Base-by-base conservation (phyloP, 2,329 filamentous ascomycete genomes). In the Diaporthe helianthi region DNA sequence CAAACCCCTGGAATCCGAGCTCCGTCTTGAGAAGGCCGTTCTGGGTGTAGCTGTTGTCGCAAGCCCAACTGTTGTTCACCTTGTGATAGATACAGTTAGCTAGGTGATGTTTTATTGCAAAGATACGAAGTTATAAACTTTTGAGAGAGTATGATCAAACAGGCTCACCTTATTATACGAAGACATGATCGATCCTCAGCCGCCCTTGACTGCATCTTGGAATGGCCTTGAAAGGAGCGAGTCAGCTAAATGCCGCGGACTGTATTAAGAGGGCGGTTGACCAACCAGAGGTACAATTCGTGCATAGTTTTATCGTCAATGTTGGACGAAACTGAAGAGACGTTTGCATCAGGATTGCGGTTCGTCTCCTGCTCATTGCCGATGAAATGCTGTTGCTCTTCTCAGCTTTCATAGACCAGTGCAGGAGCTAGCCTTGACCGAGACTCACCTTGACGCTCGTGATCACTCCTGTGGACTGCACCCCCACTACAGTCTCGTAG, bases 391-490 rank as follows among this genome's bases (percentile, higher is more conserved):
- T 93, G n/a, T 65, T 33, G 88, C 72, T 55, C 70, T 44, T 47
- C 65, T 41, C 13, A 61, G 64, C 49, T 31, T 47, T 13, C 15
- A 58, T 13, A 19, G 2, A 6, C n/a, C n/a, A n/a, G n/a, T n/a
- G n/a, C 22, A 41, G 51, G 4, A 9, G 15, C 41, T 19, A 58
- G 13, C 22, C 36, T 19, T 5, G 7, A 8, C 15, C 10, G 13
- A 46, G 41, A 19, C 66, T 60, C 75, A 82, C 82, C 78, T 85
- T 85, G 22, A 80, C 80, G 58, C 81, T 83, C 2, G 92, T 90
- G 75, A 93, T 92, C 4, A 94, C 90, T 0, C 90, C 90, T 60
- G 87, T 83, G 3, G 86, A 86, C 76, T 93, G 91, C 31, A 92
- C 89, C 1, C 90, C 91, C 52, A 82, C 82, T 68, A 93, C 90